Base-by-base conservation (phyloP, 768 basidiomycete species). In the Pisolithus sp. region DNA sequence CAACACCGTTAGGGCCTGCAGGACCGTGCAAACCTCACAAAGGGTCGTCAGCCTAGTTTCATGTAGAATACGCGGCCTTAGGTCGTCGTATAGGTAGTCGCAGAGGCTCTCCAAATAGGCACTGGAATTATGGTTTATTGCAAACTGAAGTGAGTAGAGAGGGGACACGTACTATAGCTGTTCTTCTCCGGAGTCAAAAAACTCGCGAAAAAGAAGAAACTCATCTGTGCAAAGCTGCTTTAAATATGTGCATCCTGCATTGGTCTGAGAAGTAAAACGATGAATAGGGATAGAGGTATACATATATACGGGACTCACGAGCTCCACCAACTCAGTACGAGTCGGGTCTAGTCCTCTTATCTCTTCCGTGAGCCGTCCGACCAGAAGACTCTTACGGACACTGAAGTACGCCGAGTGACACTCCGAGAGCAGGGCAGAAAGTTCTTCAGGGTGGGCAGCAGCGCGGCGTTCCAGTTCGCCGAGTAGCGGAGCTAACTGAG, bases 1-100 rank as follows among this genome's bases (percentile, higher is more conserved):
- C 26, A 93, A 82, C 4, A 97, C 89, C 92, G 98, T 97, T 39
- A 98, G 76, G 0, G 94, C 95, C 64, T 94, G 90, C 3, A 99
- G 76, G 18, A 99, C 91, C 0, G 92, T 97, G 74, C 95, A 99
- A 23, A 97, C 91, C 65, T 94, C 89, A 64, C 93, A 94, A 1
- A 99, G 81, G 0, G 83, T 84, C 1, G 86, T 85, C 43, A 99
- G 79, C 5, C 87, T 82, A 0, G 86, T 85, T 62, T 97, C 95
- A 59, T 97, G 94, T 2, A 97, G 77, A 55, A 99, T 97, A 5
- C 94, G 84, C 5, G 95, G 96, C 1, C 95, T 87, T 1, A 99
- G 80, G 57, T 94, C 92, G 64, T 98, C 96, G 64, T 94, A 96
- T 31, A 99, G 81, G 59, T 92, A 80, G 68, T 97, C 95, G 58